A percentile compares a stretch with the other conserved stretches of the same genome.
These are phyloP conservation scores for Castanospermum australe DNA, from an alignment of 306 rosid genomes.

Conservation along the genomic window DNA sequence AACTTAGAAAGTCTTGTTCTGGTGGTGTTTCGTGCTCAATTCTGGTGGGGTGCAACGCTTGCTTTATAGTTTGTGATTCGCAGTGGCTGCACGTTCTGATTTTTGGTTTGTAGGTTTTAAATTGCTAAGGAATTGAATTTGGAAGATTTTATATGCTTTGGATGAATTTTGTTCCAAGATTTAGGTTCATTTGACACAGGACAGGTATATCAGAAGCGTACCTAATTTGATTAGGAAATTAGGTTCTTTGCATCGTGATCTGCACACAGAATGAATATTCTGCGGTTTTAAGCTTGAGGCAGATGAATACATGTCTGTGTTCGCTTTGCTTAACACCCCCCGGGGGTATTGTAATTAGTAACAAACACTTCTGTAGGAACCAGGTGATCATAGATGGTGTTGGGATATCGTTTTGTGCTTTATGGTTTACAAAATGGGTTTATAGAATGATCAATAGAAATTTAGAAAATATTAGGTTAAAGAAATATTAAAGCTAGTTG, in stretches of 20 bases:
- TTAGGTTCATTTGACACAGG: constrained; percentile 21
- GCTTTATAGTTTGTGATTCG: not conserved
- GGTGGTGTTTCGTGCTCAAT: not conserved
- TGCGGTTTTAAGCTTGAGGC: not conserved
- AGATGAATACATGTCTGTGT: not conserved
- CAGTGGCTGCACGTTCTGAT: not conserved
- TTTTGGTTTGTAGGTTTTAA: not conserved
- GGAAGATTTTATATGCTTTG: constrained; percentile 2
- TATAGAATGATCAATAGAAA: not conserved
- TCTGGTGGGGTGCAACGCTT: not conserved
- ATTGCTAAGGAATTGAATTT: not conserved
- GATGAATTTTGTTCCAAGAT: not conserved
- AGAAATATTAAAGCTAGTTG: too few species aligned
- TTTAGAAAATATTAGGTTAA: not conserved
- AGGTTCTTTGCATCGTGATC: not conserved
- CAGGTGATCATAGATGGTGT: constrained; percentile 9
- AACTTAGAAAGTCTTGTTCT: not conserved
- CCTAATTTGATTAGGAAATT: not conserved
- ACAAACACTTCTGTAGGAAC: not conserved
- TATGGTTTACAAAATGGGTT: not conserved
- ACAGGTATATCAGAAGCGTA: not conserved
- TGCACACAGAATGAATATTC: not conserved
- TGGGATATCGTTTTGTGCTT: not conserved
- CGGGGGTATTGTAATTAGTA: not conserved
- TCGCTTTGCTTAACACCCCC: not conserved